Evolutionary conservation across 441 rosid species (phyloP).

Genomic region (Populus trichocarpa): DNA sequence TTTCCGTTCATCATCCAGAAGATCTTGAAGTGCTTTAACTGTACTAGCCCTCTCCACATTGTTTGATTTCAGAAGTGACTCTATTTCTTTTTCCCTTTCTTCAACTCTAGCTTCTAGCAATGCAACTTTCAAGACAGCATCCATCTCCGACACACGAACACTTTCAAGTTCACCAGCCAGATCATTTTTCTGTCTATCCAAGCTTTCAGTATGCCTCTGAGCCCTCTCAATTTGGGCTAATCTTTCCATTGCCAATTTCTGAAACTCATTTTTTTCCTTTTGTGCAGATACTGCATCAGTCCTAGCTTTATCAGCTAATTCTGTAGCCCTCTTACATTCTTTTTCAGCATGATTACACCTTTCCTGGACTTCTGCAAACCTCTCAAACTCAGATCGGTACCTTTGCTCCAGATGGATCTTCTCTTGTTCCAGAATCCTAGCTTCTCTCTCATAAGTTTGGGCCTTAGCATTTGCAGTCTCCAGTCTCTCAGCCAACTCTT

Average conservation of each 20-base stretch:
- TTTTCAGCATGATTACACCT: too few relatives aligned
- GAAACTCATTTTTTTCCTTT: conserved; percentile 47
- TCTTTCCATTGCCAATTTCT: conserved; percentile 93
- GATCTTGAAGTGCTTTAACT: conserved; percentile 76
- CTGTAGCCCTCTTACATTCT: too few relatives aligned
- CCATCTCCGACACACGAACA: conserved; percentile 62
- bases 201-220: conserved; percentile 67
- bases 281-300: too few relatives aligned
- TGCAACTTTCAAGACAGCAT: conserved; percentile 65
- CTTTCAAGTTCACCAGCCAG: conserved; percentile 57
- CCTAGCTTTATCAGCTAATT: too few relatives aligned
- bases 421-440: too few relatives aligned
- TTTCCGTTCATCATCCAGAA: conserved; percentile 77
- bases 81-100: conserved; percentile 94
- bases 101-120: conserved; percentile 84
- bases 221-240: conserved; percentile 79
- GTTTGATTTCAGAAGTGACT: conserved; percentile 60
- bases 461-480: too few relatives aligned
- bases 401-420: too few relatives aligned
- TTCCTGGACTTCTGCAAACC: too few relatives aligned
- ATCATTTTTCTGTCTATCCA: conserved; percentile 28
- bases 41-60: conserved; percentile 84
- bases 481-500: too few relatives aligned
- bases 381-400: too few relatives aligned
- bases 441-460: too few relatives aligned